Evolutionary conservation across 148 eudicot genomes (phyloP).

Genomic region (Suaeda aralocaspica): DNA sequence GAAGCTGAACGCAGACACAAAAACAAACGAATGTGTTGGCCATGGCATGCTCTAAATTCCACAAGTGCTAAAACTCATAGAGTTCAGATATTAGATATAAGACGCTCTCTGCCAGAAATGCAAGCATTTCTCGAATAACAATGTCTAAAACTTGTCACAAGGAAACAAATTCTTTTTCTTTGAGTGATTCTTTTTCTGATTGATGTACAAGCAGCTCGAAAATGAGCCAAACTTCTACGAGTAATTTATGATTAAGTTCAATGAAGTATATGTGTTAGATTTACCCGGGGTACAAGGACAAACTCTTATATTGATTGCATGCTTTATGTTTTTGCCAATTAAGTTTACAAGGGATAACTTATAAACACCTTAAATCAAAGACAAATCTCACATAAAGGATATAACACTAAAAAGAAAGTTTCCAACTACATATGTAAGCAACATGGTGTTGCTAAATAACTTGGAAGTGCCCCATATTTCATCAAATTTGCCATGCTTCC

Average conservation of each 20-base stretch:
- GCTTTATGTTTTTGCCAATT: background rate
- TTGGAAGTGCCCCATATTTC: background rate
- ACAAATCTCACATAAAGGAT: conserved; percentile 5
- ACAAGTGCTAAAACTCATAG: too few relatives aligned
- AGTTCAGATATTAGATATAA: conserved; percentile 24
- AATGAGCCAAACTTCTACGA: too few relatives aligned
- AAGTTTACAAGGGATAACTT: background rate
- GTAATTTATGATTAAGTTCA: too few relatives aligned
- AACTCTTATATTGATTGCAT: background rate
- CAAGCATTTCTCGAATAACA: conserved; percentile 47
- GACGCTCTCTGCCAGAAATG: conserved; percentile 49
- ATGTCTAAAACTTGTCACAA: too few relatives aligned
- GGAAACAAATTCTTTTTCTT: too few relatives aligned
- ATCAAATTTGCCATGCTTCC: background rate
- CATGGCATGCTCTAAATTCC: conserved; percentile 46
- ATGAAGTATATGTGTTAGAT: too few relatives aligned
- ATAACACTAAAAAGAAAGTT: background rate
- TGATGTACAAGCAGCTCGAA: too few relatives aligned
- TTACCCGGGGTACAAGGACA: too few relatives aligned
- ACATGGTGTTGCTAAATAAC: conserved; percentile 26
- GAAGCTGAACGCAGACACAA: conserved; percentile 40
- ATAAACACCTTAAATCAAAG: background rate
- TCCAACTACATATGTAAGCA: conserved; percentile 18
- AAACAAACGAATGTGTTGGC: conserved; percentile 49
- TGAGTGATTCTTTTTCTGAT: too few relatives aligned